phyloP scores from a whole-genome alignment of 371 early-diverging fungal genomes.

The Mucor racemosus region DNA sequence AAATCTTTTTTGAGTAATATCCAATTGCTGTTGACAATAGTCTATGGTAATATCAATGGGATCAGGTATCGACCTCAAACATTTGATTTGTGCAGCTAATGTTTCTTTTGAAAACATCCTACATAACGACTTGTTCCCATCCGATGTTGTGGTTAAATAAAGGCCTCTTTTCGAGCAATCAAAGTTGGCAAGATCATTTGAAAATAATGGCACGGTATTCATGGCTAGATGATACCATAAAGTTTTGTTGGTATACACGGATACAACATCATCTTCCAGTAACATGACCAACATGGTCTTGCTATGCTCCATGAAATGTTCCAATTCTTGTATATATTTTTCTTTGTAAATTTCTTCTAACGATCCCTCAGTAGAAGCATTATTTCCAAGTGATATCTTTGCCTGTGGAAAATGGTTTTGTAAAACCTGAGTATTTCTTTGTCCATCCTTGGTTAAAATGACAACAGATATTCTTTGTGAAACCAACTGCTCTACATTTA shows the following conservation, averaged over 20 bases:
- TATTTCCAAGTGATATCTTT: not conserved
- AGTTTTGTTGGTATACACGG: slow-evolving; percentile 9
- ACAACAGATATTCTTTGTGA: slow-evolving; percentile 3
- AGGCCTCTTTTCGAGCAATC: slow-evolving; percentile 17
- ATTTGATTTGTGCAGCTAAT: slow-evolving; percentile 7
- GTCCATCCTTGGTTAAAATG: slow-evolving; percentile 7
- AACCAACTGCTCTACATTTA: slow-evolving; percentile 4
- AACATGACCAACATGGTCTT: slow-evolving; percentile 14
- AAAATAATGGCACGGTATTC: slow-evolving; percentile 9
- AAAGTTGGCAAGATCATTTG: slow-evolving; percentile 18
- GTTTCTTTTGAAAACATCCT: slow-evolving; percentile 18
- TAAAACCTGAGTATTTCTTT: not conserved
- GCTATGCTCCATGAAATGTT: slow-evolving; percentile 2
- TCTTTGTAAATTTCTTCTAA: slow-evolving; percentile 12
- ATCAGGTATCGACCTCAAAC: slow-evolving; percentile 7
- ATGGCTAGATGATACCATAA: slow-evolving; percentile 12
- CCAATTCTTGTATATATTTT: slow-evolving; percentile 13
- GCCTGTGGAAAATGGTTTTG: slow-evolving; percentile 8
- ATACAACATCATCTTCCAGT: slow-evolving; percentile 17
- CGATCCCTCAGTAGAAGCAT: not conserved
- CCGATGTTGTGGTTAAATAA: slow-evolving; percentile 3
- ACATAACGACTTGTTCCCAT: slow-evolving; percentile 18
- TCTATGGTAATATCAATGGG: slow-evolving; percentile 13
- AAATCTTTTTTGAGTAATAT: slow-evolving; percentile 17
- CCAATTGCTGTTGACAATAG: slow-evolving; percentile 15